These are phyloP conservation scores for Kodamaea laetipori DNA, from an alignment of 805 yeast genomes.

Conservation along the genomic window DNA sequence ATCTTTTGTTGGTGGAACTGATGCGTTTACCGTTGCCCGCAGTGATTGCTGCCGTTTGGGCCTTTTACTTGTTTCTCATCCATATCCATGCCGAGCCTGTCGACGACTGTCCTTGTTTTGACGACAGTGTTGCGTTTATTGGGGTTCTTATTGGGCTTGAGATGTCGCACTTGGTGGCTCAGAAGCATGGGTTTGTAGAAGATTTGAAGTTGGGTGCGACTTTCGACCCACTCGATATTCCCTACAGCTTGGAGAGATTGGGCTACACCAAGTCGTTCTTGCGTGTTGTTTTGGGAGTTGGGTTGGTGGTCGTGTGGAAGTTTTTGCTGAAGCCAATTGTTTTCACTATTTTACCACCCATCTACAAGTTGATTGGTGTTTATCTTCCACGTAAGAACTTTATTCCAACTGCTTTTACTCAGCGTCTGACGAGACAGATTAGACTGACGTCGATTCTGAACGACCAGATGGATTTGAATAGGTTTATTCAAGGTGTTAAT, in stretches of 20 bases:
- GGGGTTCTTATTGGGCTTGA: slow-evolving; percentile 85
- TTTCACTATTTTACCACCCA: slow-evolving; percentile 57
- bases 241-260: slow-evolving; percentile 41
- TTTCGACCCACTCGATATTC: slow-evolving; percentile 39
- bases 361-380: slow-evolving; percentile 48
- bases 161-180: slow-evolving; percentile 53
- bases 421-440: slow-evolving; percentile 33
- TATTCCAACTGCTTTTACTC: slow-evolving; percentile 40
- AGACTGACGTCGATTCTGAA: slow-evolving; percentile 38
- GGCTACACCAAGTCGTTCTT: slow-evolving; percentile 45
- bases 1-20: slow-evolving; percentile 32
- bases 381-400: slow-evolving; percentile 42
- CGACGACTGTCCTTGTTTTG: slow-evolving; percentile 95
- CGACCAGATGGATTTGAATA: slow-evolving; percentile 12
- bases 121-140: slow-evolving; percentile 89
- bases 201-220: neutral
- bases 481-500: slow-evolving; percentile 19
- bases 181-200: slow-evolving; percentile 15
- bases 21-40: slow-evolving; percentile 20
- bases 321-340: slow-evolving; percentile 67
- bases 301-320: slow-evolving; percentile 71
- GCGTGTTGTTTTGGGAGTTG: slow-evolving; percentile 64
- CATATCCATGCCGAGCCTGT: slow-evolving; percentile 80
- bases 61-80: slow-evolving; percentile 52
- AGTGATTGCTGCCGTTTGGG: slow-evolving; percentile 39